These are phyloP conservation scores for Vitis hybrid DNA, from an alignment of 177 flowering plant genomes.

Conservation along the genomic window DNA sequence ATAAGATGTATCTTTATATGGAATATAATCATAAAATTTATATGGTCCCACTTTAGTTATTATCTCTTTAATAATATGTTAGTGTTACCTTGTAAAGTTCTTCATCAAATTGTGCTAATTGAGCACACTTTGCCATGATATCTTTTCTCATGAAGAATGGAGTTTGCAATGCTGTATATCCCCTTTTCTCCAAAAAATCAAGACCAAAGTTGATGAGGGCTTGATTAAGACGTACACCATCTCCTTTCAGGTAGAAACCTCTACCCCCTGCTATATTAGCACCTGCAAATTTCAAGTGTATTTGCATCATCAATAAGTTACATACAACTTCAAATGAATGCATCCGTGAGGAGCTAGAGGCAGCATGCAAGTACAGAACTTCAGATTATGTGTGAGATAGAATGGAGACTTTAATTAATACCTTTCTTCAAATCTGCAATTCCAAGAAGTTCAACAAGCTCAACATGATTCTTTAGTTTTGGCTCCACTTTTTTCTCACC, in stretches of 20 bases:
- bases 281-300: constrained; percentile 37
- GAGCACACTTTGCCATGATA: constrained; percentile 96
- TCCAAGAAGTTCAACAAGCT: constrained; percentile 93
- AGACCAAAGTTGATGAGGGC: constrained; percentile 84
- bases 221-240: constrained; percentile 87
- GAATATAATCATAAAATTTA: neutral
- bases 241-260: constrained; percentile 88
- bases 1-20: too few relatives aligned
- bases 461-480: constrained; percentile 81
- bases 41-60: neutral
- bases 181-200: constrained; percentile 63
- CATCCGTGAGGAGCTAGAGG: neutral
- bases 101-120: constrained; percentile 95
- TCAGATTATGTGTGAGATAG: too few relatives aligned
- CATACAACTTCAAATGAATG: neutral
- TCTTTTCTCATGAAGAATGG: constrained; percentile 98
- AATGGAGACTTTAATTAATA: constrained; percentile 9
- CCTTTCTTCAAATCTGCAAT: constrained; percentile 89
- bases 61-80: neutral
- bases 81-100: constrained; percentile 89
- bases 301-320: neutral
- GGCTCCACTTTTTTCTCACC: constrained; percentile 68
- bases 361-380: too few relatives aligned
- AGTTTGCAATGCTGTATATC: constrained; percentile 65
- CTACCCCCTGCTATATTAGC: constrained; percentile 93